Conservation (phyloP, 75 land plant species). For the Pinus albicaulis region DNA sequence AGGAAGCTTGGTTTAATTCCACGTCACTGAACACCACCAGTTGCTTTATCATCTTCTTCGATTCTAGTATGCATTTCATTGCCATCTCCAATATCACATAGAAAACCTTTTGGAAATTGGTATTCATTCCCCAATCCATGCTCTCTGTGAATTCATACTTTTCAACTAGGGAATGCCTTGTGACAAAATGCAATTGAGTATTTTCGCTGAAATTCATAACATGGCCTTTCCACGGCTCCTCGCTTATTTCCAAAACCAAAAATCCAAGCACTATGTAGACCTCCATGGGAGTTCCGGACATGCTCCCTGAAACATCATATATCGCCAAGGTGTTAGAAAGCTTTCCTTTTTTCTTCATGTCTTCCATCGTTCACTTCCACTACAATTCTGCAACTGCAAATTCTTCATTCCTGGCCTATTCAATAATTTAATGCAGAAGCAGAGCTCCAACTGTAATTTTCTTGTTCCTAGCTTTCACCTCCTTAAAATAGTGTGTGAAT, state of each 20-base stretch:
- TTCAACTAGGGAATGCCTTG: conserved; percentile 28
- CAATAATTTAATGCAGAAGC: conserved; percentile 58
- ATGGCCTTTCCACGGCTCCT: conserved; percentile 71
- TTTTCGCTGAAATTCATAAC: conserved; percentile 59
- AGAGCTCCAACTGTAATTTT: conserved; percentile 70
- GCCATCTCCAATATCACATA: conserved; percentile 44
- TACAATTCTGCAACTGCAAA: conserved; percentile 60
- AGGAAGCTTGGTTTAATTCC: conserved; percentile 62
- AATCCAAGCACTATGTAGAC: conserved; percentile 64
- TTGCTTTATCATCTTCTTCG: conserved; percentile 60
- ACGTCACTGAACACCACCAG: conserved; percentile 73
- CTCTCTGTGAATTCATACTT: conserved; percentile 27
- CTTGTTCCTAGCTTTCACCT: conserved; percentile 45
- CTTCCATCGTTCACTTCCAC: conserved; percentile 63
- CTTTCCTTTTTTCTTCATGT: conserved; percentile 39
- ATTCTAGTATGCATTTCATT: conserved; percentile 16
- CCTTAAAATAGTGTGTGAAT: conserved; percentile 36
- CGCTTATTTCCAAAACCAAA: conserved; percentile 52
- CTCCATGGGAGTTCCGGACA: conserved; percentile 58
- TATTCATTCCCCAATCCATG: conserved; percentile 70
- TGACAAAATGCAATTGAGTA: conserved; percentile 44
- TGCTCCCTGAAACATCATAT: conserved; percentile 78
- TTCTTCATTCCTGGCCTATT: conserved; percentile 15
- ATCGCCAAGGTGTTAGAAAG: conserved; percentile 51
- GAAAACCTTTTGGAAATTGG: conserved; percentile 63